These are phyloP conservation scores for Parasitella parasitica DNA, from an alignment of 371 early-diverging fungal species.

Conservation along the genomic window DNA sequence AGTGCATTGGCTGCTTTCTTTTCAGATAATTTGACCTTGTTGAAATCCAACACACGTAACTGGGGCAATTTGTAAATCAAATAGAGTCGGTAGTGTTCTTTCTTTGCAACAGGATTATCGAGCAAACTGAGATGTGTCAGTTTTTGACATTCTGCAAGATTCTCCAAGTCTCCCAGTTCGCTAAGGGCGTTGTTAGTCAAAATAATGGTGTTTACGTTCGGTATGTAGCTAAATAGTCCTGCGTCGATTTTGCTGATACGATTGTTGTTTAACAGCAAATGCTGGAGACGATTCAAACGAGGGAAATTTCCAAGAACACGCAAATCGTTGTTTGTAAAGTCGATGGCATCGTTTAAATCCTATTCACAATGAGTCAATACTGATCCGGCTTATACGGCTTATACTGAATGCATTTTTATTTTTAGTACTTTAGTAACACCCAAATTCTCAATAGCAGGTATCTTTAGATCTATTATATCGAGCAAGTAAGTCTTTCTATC, in stretches of 20 bases:
- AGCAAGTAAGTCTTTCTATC: background rate
- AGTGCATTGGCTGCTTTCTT: conserved; percentile 69
- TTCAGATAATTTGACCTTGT: conserved; percentile 70
- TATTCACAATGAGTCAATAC: too few relatives aligned
- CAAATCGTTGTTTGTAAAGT: conserved; percentile 92
- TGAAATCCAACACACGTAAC: conserved; percentile 87
- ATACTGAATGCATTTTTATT: too few relatives aligned
- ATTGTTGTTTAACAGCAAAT: conserved; percentile 82
- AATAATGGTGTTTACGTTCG: conserved; percentile 78
- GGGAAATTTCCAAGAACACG: conserved; percentile 88
- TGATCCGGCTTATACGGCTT: too few relatives aligned
- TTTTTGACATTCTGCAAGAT: conserved; percentile 53
- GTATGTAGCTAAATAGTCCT: conserved; percentile 62
- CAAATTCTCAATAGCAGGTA: conserved; percentile 91
- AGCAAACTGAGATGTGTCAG: conserved; percentile 71
- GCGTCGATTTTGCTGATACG: conserved; percentile 78
- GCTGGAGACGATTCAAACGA: conserved; percentile 73
- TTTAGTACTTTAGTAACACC: conserved; percentile 91
- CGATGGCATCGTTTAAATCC: conserved; percentile 92
- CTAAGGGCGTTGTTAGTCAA: conserved; percentile 82
- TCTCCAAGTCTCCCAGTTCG: conserved; percentile 85
- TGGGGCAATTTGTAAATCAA: conserved; percentile 76
- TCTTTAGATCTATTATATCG: conserved; percentile 85
- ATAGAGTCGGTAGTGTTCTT: conserved; percentile 79
- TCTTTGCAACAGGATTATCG: conserved; percentile 87